Evolutionary conservation across 768 basidiomycete species (phyloP), one percentile per base, ranked within the genome.

Genomic region (Artomyces pyxidatus): DNA sequence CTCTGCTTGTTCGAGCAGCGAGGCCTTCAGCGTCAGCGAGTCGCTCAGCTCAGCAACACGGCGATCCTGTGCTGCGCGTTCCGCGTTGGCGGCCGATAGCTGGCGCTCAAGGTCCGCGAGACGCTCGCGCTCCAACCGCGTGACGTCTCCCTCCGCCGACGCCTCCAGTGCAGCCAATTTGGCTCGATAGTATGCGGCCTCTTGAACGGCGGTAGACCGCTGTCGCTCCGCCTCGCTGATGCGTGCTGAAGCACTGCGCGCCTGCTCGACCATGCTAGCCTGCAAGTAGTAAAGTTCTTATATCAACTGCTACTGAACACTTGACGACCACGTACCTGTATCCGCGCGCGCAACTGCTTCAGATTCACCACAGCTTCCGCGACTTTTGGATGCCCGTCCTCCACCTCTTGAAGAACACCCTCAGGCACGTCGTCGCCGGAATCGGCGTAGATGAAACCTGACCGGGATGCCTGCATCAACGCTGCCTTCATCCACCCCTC

Each of bases 181-280:
- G 41, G 94, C 89, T 43, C 94, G 89, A 63, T 93, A 96, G 69
- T 87, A 97, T 1, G 93, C 90, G 2, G 94, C 88, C 66, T 99
- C 96, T 65, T 98, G 90, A 7, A 88, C 68, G 1, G 96, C 96
- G 37, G 78, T 83, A 6, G 74, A 64, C 53, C 85, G 84, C 54
- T 81, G 67, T 44, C 86, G 79, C 54, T 94, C 90, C 0, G 88
- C 85, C 45, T 91, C 87, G 3, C 79, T 73, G 9, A 96, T 65
- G 35, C 81, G 83, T 37, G 88, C 83, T 3, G 92, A 90, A 2
- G 84, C 78, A 45, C 75, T 74, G 39, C 75, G 80, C 1, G 88
- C 86, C 64, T 95, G 90, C 45, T 81, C 82, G 12, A 76, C 72
- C 60, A 93, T 71, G 29, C 75, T 71, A n/a, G 78, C 77, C 88